phyloP scores from a whole-genome alignment of 2,329 filamentous ascomycete genomes.

The Aspergillus sergii region DNA sequence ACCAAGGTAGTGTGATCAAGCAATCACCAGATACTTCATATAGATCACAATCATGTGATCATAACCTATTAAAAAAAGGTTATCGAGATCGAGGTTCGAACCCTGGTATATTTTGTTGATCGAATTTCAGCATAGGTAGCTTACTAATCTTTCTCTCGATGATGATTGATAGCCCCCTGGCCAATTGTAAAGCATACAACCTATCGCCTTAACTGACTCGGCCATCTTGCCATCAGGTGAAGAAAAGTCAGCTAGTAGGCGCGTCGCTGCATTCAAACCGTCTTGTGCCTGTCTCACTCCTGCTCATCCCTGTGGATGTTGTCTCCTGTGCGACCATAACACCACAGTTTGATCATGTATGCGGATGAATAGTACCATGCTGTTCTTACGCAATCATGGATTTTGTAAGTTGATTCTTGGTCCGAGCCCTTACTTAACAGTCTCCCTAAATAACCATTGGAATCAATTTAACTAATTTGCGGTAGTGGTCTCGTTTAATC shows the following conservation, averaged over 20 bases:
- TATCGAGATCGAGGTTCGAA: neutral
- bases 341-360: constrained; percentile 16
- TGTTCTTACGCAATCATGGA: constrained; percentile 42
- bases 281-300: neutral
- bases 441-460: neutral
- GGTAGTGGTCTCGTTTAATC: constrained; percentile 63
- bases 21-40: neutral
- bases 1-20: neutral
- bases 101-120: neutral
- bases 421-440: neutral
- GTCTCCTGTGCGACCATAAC: neutral
- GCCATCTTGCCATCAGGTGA: neutral
- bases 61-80: neutral
- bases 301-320: neutral
- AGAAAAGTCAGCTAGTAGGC: neutral
- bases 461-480: constrained; percentile 8
- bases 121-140: too few species aligned
- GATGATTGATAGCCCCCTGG: too few species aligned
- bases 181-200: neutral
- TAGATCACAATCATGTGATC: neutral
- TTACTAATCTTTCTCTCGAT: too few species aligned
- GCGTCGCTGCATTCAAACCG: neutral
- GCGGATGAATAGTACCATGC: constrained; percentile 32
- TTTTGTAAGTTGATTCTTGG: constrained; percentile 41
- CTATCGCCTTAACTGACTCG: neutral